These are phyloP conservation scores for Pseudocercospora pini-densiflorae DNA, from an alignment of 2,329 filamentous ascomycete species.

Conservation along the genomic window DNA sequence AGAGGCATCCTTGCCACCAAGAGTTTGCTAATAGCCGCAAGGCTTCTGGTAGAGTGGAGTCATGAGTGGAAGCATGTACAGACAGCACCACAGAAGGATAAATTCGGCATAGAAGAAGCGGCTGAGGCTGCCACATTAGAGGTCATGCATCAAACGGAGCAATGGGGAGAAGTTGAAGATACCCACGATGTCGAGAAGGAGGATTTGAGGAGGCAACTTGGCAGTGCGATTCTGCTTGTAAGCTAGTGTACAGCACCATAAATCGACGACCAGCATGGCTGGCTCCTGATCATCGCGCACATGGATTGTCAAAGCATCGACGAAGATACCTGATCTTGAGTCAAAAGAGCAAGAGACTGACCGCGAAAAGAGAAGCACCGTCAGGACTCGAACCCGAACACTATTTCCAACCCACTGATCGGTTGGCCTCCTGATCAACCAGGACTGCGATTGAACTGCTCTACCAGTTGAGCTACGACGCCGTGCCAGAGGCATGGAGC, in stretches of 20 bases:
- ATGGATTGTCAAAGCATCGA: background rate
- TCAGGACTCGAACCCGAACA: no score
- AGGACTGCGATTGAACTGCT: no score
- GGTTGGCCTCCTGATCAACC: no score
- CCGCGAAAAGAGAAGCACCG: no score
- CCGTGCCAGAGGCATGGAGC: no score
- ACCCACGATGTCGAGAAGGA: slow-evolving; percentile 96
- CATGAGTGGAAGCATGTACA: slow-evolving; percentile 65
- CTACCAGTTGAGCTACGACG: no score
- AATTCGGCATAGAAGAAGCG: slow-evolving; percentile 83
- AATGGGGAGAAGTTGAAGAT: slow-evolving; percentile 98
- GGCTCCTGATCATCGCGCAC: background rate
- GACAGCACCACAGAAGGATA: slow-evolving; percentile 43
- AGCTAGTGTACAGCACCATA: slow-evolving; percentile 26
- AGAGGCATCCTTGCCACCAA: slow-evolving; percentile 83
- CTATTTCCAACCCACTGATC: no score
- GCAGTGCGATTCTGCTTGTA: slow-evolving; percentile 82
- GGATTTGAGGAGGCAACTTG: slow-evolving; percentile 84
- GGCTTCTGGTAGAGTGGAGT: slow-evolving; percentile 87
- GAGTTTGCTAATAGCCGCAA: slow-evolving; percentile 76
- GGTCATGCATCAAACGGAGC: slow-evolving; percentile 84
- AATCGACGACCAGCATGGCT: background rate
- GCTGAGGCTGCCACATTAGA: slow-evolving; percentile 78
- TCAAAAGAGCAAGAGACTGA: background rate
- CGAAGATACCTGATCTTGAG: no score